Evolutionary conservation across 1,139 yeast genomes (phyloP).

Genomic region (Meyerozyma elateridarum): DNA sequence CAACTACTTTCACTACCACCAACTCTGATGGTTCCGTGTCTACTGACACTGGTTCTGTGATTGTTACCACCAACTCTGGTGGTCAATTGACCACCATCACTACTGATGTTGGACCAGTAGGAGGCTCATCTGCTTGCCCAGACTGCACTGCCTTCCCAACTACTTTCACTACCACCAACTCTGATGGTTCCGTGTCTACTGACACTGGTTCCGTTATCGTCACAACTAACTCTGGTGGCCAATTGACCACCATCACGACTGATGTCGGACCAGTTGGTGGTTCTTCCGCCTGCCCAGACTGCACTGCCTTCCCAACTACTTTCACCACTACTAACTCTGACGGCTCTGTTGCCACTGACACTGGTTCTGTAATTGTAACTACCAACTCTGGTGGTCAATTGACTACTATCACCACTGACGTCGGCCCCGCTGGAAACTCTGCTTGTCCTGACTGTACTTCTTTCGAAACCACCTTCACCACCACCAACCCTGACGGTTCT

Average conservation of each 20-base stretch:
- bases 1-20: background rate
- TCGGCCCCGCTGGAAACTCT: background rate
- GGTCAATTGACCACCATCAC: conserved; percentile 7
- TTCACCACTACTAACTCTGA: conserved; percentile 7
- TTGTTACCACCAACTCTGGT: conserved; percentile 10
- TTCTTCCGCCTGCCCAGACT: background rate
- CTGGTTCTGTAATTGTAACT: conserved; percentile 7
- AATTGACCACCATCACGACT: conserved; percentile 3
- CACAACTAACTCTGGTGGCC: conserved; percentile 2
- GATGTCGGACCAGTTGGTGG: background rate
- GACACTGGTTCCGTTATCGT: background rate
- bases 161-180: conserved; percentile 3
- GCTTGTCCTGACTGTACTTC: background rate
- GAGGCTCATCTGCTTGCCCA: background rate
- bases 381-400: conserved; percentile 1
- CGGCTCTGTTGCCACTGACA: conserved; percentile 7
- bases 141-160: conserved; percentile 2
- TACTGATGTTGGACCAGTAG: background rate
- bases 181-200: background rate
- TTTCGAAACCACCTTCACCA: conserved; percentile 3
- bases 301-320: conserved; percentile 9
- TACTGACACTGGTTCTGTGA: conserved; percentile 7
- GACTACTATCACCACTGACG: conserved; percentile 1
- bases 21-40: background rate
- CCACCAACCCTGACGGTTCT: conserved; percentile 5